Evolutionary conservation across 2,329 filamentous ascomycete genomes (phyloP), one percentile per base, ranked within the genome.

Genomic region (Paecilomyces sp.): DNA sequence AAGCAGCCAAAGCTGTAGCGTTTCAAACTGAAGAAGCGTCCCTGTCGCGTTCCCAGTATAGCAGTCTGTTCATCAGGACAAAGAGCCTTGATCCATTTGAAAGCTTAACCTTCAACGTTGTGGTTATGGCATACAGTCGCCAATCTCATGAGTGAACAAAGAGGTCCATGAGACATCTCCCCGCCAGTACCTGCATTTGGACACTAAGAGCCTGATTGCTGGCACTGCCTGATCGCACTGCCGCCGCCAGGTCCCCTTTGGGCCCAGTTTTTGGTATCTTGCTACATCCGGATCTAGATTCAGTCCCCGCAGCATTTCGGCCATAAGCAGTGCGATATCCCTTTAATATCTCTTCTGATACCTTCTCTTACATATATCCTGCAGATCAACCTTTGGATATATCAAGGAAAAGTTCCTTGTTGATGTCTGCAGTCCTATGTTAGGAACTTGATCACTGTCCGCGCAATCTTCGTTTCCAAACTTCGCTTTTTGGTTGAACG

Each of bases 111-210:
- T 41, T 56, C n/a, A 56, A 11, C 24, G 24, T 56, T 56, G 41
- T 18, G 15, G 55, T 30, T 41, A 33, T 47, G 24, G 55, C 36
- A 56, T 56, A 47, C 41, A 18, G n/a, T 22, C 41, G 18, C 30
- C 55, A 56, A 47, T 25, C 36, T 18, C n/a, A 56, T 31, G 18
- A 56, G 36, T 25, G 33, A 56, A 56, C 55, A 56, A 56, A 56
- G 55, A 56, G 55, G 12, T 31, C 54, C 34, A 56, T 28, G 55
- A 56, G 55, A 56, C 55, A 56, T 36, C 55, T 18, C 55, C 55
- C 33, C 33, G 24, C 33, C 30, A 56, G 55, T 56, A 56, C 55
- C 55, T 56, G 55, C 55, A 34, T 56, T 56, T 41, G 33, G 55
- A 56, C 28, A 31, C 55, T 25, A 56, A 34, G 18, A 28, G 15